phyloP scores from a whole-genome alignment of 345 rosid species.

The Lepidium didymum region DNA sequence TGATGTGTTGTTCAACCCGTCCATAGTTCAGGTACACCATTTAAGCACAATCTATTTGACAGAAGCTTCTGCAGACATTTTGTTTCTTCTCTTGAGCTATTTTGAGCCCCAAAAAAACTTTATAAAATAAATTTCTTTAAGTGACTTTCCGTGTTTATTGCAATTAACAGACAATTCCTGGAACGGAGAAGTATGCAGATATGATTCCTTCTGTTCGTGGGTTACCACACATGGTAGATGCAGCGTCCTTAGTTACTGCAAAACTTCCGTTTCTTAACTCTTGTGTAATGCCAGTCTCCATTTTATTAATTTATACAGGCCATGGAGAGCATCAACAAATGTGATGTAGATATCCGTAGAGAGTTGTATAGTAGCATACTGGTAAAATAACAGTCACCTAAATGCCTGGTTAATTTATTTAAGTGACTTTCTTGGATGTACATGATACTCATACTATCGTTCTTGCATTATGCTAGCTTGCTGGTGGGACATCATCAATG shows the following conservation, averaged over 20 bases:
- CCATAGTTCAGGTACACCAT: conserved; percentile 61
- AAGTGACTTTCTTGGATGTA: neutral
- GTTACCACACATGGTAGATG: conserved; percentile 84
- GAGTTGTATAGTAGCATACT: conserved; percentile 87
- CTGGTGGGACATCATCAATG: conserved; percentile 99
- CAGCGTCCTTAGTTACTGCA: neutral
- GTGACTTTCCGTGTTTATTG: neutral
- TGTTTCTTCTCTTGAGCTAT: conserved; percentile 3
- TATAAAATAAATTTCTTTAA: neutral
- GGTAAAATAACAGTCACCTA: conserved; percentile 42
- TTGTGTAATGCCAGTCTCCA: neutral
- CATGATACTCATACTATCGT: neutral
- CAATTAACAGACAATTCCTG: conserved; percentile 73
- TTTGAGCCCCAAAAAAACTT: neutral
- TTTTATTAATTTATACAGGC: conserved; percentile 44
- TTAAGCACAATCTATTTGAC: neutral
- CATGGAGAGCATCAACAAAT: conserved; percentile 85
- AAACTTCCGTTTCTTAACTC: neutral
- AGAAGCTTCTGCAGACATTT: neutral
- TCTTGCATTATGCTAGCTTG: conserved; percentile 48
- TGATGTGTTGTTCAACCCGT: conserved; percentile 90
- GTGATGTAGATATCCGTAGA: conserved; percentile 93
- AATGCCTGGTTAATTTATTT: neutral
- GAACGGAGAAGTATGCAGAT: conserved; percentile 68
- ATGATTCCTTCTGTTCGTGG: conserved; percentile 60